phyloP scores from a whole-genome alignment of 352 stramenopile species.

The Pythium rishiriense region DNA sequence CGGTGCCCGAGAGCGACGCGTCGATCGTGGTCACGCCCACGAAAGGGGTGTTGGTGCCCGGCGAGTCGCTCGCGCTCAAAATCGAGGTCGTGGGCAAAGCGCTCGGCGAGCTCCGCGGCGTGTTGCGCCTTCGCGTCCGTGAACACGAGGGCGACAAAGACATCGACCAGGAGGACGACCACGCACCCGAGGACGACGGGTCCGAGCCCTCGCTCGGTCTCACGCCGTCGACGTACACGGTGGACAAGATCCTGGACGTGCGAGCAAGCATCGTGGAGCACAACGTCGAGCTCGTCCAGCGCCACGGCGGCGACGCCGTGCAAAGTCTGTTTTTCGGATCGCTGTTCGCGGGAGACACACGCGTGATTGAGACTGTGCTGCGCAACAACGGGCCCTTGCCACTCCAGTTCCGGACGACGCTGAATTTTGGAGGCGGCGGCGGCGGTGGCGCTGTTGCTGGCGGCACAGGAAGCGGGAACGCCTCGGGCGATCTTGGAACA shows the following conservation, averaged over 20 bases:
- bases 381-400: slow-evolving; percentile 78
- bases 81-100: slow-evolving; percentile 16
- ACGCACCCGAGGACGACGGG: slow-evolving; percentile 12
- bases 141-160: slow-evolving; percentile 19
- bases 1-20: background rate
- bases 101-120: slow-evolving; percentile 6
- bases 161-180: background rate
- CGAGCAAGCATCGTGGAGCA: slow-evolving; percentile 81
- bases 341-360: slow-evolving; percentile 64
- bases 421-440: slow-evolving; percentile 38
- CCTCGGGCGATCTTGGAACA: background rate
- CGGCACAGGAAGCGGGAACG: background rate
- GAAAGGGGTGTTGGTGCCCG: slow-evolving; percentile 25
- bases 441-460: background rate
- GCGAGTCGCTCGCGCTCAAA: slow-evolving; percentile 18
- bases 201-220: slow-evolving; percentile 16
- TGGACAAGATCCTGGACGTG: slow-evolving; percentile 82
- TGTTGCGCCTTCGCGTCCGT: slow-evolving; percentile 21
- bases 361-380: slow-evolving; percentile 60
- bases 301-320: slow-evolving; percentile 44
- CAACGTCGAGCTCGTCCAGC: slow-evolving; percentile 77
- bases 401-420: slow-evolving; percentile 56
- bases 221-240: slow-evolving; percentile 15
- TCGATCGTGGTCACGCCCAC: slow-evolving; percentile 36
- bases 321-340: slow-evolving; percentile 66